Percentiles rank a stretch among this genome's conserved stretches.
Conservation (phyloP, 768 basidiomycete species). For the Lentinula guzmanii region DNA sequence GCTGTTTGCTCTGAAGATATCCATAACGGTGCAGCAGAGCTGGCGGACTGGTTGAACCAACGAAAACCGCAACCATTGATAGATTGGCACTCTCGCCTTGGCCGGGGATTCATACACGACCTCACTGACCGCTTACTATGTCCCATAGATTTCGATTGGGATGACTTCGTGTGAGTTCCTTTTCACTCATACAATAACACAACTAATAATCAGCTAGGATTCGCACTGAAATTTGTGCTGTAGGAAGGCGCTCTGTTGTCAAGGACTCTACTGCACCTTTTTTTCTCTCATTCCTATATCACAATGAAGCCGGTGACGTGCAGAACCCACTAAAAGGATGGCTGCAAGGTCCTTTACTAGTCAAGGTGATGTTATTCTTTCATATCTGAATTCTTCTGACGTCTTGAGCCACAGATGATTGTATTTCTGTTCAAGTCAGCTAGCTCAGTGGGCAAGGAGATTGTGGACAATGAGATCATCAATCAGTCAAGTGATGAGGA, state of each 20-base stretch:
- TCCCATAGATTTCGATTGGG: constrained; percentile 15
- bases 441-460: constrained; percentile 10
- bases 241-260: too few relatives aligned
- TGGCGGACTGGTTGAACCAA: constrained; percentile 18
- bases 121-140: constrained; percentile 15
- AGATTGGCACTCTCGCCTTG: too few relatives aligned
- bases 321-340: constrained; percentile 7
- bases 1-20: constrained; percentile 18
- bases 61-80: constrained; percentile 1
- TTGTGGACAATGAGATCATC: background rate
- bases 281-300: constrained; percentile 8
- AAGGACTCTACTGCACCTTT: constrained; percentile 10
- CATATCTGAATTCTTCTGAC: background rate
- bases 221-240: background rate
- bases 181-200: constrained; percentile 6
- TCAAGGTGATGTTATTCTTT: constrained; percentile 11
- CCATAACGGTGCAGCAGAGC: constrained; percentile 10
- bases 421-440: constrained; percentile 14
- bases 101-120: constrained; percentile 13
- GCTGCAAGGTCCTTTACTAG: constrained; percentile 11
- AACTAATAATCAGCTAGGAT: constrained; percentile 10
- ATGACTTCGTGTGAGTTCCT: constrained; percentile 9
- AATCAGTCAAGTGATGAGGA: background rate
- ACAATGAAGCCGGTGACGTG: constrained; percentile 5
- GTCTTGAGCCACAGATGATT: constrained; percentile 9